These are phyloP conservation scores for Neurospora crassa DNA, from an alignment of 2,329 filamentous ascomycete genomes.

Conservation along the genomic window DNA sequence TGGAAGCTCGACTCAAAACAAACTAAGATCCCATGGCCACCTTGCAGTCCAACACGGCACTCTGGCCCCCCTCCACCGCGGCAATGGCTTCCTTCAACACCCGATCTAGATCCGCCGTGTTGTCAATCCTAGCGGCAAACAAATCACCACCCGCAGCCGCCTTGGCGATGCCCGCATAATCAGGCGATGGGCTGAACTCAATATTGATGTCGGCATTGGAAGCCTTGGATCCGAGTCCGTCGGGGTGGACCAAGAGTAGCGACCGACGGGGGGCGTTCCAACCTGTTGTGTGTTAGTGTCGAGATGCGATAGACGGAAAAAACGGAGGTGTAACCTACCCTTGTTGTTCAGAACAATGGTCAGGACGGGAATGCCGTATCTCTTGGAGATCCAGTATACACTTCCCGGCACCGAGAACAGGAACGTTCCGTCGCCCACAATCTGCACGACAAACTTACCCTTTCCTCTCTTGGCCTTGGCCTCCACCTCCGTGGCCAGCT, in stretches of 20 bases:
- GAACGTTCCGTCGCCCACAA: constrained; percentile 40
- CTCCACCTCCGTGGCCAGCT: constrained; percentile 32
- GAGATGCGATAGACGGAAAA: neutral
- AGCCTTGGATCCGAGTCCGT: constrained; percentile 43
- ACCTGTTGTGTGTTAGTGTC: constrained; percentile 24
- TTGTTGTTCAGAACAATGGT: constrained; percentile 43
- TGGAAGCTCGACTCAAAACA: neutral
- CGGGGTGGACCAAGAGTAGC: constrained; percentile 46
- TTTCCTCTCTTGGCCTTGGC: constrained; percentile 27
- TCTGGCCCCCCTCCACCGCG: constrained; percentile 38
- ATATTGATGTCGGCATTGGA: constrained; percentile 56
- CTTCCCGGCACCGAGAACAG: constrained; percentile 39
- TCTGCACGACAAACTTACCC: constrained; percentile 36
- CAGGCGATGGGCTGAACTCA: constrained; percentile 46
- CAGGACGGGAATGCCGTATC: constrained; percentile 37
- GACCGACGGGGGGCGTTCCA: constrained; percentile 53
- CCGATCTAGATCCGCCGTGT: constrained; percentile 34
- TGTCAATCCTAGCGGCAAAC: constrained; percentile 37
- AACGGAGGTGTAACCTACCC: constrained; percentile 24
- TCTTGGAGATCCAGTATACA: constrained; percentile 38
- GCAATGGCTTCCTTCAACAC: constrained; percentile 41
- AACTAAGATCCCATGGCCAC: constrained; percentile 34
- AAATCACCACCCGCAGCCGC: constrained; percentile 47
- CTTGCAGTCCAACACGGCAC: constrained; percentile 45
- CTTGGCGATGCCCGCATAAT: constrained; percentile 52